Conservation (phyloP, 257 asterid species). For the Fraxinus cuspidata region DNA sequence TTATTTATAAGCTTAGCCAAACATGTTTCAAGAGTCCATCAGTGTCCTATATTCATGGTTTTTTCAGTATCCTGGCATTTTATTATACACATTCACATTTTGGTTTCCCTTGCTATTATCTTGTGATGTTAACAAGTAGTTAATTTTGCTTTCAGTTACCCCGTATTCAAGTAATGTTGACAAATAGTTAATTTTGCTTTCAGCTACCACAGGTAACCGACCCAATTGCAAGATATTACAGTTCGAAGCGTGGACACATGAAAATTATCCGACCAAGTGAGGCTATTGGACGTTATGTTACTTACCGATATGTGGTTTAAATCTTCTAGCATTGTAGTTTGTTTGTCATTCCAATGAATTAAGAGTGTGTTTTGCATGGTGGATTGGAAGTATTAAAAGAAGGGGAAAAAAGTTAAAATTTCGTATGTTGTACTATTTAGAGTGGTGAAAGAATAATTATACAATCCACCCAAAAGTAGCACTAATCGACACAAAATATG, state of each 20-base stretch:
- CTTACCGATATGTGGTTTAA: slow-evolving; percentile 72
- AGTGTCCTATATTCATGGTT: not conserved
- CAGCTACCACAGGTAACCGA: slow-evolving; percentile 83
- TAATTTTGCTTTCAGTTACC: slow-evolving; percentile 60
- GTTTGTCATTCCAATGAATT: not conserved
- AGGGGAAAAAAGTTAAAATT: not conserved
- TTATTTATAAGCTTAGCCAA: too few species aligned
- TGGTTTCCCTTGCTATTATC: slow-evolving; percentile 21
- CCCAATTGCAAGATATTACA: slow-evolving; percentile 76
- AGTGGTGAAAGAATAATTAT: too few species aligned
- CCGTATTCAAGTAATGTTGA: slow-evolving; percentile 48
- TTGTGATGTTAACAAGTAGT: slow-evolving; percentile 14
- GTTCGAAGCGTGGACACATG: slow-evolving; percentile 68
- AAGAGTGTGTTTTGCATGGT: not conserved
- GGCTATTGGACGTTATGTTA: slow-evolving; percentile 77
- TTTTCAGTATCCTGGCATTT: not conserved
- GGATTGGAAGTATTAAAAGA: not conserved
- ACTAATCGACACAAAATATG: too few species aligned
- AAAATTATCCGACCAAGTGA: slow-evolving; percentile 86
- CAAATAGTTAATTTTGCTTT: slow-evolving; percentile 19
- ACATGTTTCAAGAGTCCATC: not conserved
- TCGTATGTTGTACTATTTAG: too few species aligned
- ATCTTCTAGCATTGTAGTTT: not conserved
- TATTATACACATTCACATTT: not conserved
- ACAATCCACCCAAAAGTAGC: too few species aligned